Conservation (phyloP, 2,329 filamentous ascomycete genomes). For the Exophiala spinifera region DNA sequence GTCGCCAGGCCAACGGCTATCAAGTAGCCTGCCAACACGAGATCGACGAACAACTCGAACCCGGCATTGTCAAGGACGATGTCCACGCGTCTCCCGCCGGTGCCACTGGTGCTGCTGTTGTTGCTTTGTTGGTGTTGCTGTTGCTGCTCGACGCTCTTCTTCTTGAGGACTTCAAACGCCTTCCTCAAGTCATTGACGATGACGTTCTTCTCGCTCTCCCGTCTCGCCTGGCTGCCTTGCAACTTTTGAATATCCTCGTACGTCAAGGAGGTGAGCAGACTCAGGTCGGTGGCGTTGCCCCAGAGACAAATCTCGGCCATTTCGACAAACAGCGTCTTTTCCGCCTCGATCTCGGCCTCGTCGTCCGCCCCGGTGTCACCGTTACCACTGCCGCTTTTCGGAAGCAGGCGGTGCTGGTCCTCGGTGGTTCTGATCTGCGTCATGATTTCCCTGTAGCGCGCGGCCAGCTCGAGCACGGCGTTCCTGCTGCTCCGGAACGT, state of each 20-base stretch:
- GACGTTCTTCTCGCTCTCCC: constrained; percentile 86
- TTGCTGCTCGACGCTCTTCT: constrained; percentile 61
- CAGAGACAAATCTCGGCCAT: constrained; percentile 37
- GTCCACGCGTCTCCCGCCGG: constrained; percentile 74
- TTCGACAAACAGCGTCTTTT: constrained; percentile 33
- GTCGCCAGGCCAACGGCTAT: constrained; percentile 82
- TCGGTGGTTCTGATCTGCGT: constrained; percentile 29
- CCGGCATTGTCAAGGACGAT: constrained; percentile 96
- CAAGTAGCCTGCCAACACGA: constrained; percentile 87
- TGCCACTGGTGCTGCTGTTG: no score
- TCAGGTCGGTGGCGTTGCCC: constrained; percentile 36
- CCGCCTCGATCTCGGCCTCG: constrained; percentile 43
- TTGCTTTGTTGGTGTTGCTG: constrained; percentile 51
- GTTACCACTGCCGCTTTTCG: background rate
- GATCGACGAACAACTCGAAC: constrained; percentile 94
- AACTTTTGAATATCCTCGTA: constrained; percentile 87
- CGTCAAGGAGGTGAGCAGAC: constrained; percentile 32
- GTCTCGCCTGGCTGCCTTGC: constrained; percentile 82
- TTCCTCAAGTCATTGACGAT: constrained; percentile 76
- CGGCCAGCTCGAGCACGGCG: constrained; percentile 31
- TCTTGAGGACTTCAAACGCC: constrained; percentile 68
- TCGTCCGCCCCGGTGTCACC: constrained; percentile 32
- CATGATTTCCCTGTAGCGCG: constrained; percentile 29
- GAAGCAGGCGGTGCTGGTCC: constrained; percentile 45
- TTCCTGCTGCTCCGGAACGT: constrained; percentile 31